These are phyloP conservation scores for Dentipellis sp. DNA, from an alignment of 768 basidiomycete genomes.

Conservation along the genomic window DNA sequence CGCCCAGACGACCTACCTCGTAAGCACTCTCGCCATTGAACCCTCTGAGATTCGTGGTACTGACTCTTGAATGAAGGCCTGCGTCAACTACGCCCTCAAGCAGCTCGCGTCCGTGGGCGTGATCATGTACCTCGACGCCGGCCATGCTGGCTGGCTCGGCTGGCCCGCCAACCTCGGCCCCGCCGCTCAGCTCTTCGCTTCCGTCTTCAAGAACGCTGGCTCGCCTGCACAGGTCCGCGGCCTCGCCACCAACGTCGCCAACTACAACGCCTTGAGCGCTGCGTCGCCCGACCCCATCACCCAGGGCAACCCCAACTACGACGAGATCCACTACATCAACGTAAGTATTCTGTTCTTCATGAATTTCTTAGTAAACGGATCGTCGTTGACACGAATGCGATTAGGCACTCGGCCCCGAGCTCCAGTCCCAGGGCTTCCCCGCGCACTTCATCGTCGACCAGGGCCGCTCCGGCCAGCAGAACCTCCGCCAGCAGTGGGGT, in stretches of 20 bases:
- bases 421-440: constrained; percentile 37
- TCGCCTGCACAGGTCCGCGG: constrained; percentile 52
- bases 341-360: constrained; percentile 18
- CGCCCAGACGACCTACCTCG: constrained; percentile 44
- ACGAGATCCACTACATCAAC: constrained; percentile 51
- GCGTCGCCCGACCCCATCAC: constrained; percentile 51
- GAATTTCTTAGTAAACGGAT: neutral
- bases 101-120: constrained; percentile 47
- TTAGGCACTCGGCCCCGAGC: constrained; percentile 40
- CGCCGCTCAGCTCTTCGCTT: constrained; percentile 45
- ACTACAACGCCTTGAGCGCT: constrained; percentile 31
- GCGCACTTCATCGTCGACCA: constrained; percentile 62
- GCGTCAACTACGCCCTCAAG: constrained; percentile 47
- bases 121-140: constrained; percentile 55
- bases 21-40: constrained; percentile 9
- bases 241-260: constrained; percentile 39
- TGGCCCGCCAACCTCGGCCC: constrained; percentile 57
- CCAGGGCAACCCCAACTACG: constrained; percentile 49
- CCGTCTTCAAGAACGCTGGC: constrained; percentile 41
- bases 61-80: constrained; percentile 22
- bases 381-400: neutral
- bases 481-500: constrained; percentile 51
- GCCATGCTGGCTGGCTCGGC: constrained; percentile 53
- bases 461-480: constrained; percentile 54
- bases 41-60: neutral